A percentile compares a stretch with the other conserved stretches of the same genome.
phyloP scores from a whole-genome alignment of 257 asterid genomes.

The Verbena officinalis region DNA sequence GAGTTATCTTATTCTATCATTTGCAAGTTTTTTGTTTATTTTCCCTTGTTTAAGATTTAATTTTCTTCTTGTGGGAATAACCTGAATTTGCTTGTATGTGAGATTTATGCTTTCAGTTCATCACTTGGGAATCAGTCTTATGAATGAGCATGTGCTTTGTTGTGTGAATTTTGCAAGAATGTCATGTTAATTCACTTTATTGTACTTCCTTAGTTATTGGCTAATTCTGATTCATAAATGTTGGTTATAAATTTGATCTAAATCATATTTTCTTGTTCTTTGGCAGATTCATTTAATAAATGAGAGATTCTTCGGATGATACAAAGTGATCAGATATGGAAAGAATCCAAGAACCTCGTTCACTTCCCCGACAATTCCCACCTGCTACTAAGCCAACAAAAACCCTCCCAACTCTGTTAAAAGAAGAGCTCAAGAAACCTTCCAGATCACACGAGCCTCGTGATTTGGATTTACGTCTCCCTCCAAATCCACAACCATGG shows the following conservation, averaged over 20 bases:
- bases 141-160: slow-evolving; percentile 10
- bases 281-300: slow-evolving; percentile 32
- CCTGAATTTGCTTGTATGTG: background rate
- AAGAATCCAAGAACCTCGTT: slow-evolving; percentile 55
- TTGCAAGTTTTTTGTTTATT: slow-evolving; percentile 1
- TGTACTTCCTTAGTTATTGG: slow-evolving; percentile 9
- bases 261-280: slow-evolving; percentile 20
- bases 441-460: slow-evolving; percentile 36
- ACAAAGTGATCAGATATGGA: slow-evolving; percentile 55
- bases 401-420: slow-evolving; percentile 38
- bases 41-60: background rate
- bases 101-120: slow-evolving; percentile 10
- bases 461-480: slow-evolving; percentile 39
- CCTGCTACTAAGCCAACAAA: slow-evolving; percentile 34
- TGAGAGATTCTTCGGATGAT: slow-evolving; percentile 54
- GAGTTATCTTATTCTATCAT: slow-evolving; percentile 1
- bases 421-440: slow-evolving; percentile 44
- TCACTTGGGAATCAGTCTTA: slow-evolving; percentile 3
- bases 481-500: slow-evolving; percentile 45
- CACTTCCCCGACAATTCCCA: slow-evolving; percentile 54
- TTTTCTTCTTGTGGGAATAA: slow-evolving; percentile 1
- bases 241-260: slow-evolving; percentile 1
- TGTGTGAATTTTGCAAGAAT: slow-evolving; percentile 26
- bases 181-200: slow-evolving; percentile 2
- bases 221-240: slow-evolving; percentile 9